Evolutionary conservation across 441 rosid species (phyloP).

Genomic region (Oxalis stricta): DNA sequence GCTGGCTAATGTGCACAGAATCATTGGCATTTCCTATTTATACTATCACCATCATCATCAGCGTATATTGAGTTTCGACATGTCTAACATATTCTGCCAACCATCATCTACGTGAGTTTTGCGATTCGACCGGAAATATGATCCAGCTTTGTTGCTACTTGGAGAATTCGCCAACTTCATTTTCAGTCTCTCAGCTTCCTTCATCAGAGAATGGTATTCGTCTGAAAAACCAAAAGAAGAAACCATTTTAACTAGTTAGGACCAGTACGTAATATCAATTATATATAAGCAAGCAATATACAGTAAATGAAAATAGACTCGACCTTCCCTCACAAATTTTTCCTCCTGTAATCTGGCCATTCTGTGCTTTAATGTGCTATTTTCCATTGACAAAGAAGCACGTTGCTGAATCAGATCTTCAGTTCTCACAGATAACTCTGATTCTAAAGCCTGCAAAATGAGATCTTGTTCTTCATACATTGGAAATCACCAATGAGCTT

Average conservation of each 20-base stretch:
- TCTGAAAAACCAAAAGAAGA: conserved; percentile 21
- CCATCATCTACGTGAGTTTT: conserved; percentile 19
- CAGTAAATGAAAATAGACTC: conserved; percentile 1
- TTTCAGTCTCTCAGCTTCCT: conserved; percentile 52
- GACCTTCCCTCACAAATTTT: conserved; percentile 50
- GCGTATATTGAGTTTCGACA: conserved; percentile 40
- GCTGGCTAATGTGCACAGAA: no score
- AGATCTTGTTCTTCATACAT: no score
- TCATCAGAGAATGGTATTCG: conserved; percentile 42
- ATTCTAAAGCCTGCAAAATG: conserved; percentile 35
- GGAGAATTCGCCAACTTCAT: conserved; percentile 17
- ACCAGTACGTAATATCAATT: neutral
- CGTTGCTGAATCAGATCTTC: conserved; percentile 45
- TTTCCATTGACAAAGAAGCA: conserved; percentile 42
- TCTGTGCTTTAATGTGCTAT: conserved; percentile 47
- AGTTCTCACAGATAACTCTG: conserved; percentile 44
- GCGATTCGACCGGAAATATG: conserved; percentile 17
- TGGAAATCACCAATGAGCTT: no score
- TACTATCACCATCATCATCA: no score
- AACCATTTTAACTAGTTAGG: neutral
- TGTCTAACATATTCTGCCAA: conserved; percentile 46
- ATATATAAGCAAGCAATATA: neutral
- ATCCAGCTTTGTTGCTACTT: conserved; percentile 13
- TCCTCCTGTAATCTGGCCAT: conserved; percentile 37
- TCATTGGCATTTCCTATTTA: conserved; percentile 2